Evolutionary conservation across 352 stramenopile genomes (phyloP).

Genomic region (Phytopythium ostracodes): DNA sequence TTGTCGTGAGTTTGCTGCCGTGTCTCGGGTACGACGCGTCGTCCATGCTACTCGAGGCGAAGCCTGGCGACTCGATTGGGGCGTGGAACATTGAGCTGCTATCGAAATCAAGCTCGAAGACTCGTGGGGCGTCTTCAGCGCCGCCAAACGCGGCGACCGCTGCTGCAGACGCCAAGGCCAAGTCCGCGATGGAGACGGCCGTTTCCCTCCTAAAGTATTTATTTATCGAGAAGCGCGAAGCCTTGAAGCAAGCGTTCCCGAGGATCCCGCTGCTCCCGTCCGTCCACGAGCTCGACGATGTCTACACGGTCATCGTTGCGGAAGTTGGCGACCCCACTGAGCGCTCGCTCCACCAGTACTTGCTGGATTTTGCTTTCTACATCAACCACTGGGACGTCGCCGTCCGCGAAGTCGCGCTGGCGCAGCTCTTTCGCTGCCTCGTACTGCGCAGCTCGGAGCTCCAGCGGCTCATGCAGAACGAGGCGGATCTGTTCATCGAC

Average conservation of each 20-base stretch:
- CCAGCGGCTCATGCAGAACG: slow-evolving; percentile 60
- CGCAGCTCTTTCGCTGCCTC: slow-evolving; percentile 62
- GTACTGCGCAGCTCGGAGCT: slow-evolving; percentile 60
- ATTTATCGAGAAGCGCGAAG: slow-evolving; percentile 60
- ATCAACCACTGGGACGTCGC: slow-evolving; percentile 77
- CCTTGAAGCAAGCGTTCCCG: slow-evolving; percentile 61
- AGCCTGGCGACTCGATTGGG: not conserved
- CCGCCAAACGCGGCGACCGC: not conserved
- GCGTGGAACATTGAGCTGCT: slow-evolving; percentile 45
- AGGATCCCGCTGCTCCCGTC: slow-evolving; percentile 66
- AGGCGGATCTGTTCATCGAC: slow-evolving; percentile 68
- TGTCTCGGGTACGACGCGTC: slow-evolving; percentile 53
- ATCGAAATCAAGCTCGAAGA: not conserved
- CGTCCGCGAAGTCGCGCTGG: slow-evolving; percentile 74
- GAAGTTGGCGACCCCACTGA: slow-evolving; percentile 55
- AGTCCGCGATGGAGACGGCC: slow-evolving; percentile 16
- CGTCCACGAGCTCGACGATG: slow-evolving; percentile 59
- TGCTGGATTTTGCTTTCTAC: slow-evolving; percentile 52
- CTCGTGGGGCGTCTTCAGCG: not conserved
- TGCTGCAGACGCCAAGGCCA: not conserved
- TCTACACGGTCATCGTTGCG: slow-evolving; percentile 48
- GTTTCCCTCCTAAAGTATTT: slow-evolving; percentile 58
- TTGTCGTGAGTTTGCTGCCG: slow-evolving; percentile 82
- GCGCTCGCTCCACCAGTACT: slow-evolving; percentile 41
- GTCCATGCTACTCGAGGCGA: slow-evolving; percentile 31